phyloP scores from a whole-genome alignment of 2,329 filamentous ascomycete genomes.

The Chaetomium sp. region DNA sequence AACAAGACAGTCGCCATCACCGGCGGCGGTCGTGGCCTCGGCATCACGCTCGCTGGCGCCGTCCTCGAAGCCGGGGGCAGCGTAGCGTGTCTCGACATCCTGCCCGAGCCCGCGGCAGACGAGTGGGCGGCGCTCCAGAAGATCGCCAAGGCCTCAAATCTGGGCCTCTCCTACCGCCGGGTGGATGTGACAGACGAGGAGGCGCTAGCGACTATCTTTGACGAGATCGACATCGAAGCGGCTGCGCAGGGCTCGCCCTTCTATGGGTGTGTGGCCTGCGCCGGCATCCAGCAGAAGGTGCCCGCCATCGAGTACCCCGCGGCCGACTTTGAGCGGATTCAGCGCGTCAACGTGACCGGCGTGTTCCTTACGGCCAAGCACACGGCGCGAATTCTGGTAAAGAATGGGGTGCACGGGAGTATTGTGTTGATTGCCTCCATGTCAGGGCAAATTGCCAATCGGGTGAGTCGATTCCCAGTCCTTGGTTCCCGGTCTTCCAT shows the following conservation, averaged over 20 bases:
- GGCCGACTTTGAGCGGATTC: slow-evolving; percentile 11
- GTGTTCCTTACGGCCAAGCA: slow-evolving; percentile 9
- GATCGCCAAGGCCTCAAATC: not conserved
- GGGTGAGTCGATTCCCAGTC: not conserved
- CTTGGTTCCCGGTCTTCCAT: not conserved
- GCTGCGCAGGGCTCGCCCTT: not conserved
- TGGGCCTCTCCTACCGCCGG: not conserved
- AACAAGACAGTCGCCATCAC: slow-evolving; percentile 9
- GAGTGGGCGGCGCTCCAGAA: slow-evolving; percentile 7
- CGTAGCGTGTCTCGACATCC: slow-evolving; percentile 11
- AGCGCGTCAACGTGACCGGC: slow-evolving; percentile 8
- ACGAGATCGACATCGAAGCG: slow-evolving; percentile 5
- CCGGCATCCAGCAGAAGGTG: slow-evolving; percentile 14
- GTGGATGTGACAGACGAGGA: slow-evolving; percentile 10
- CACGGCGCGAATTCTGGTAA: slow-evolving; percentile 2
- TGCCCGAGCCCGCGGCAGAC: slow-evolving; percentile 2
- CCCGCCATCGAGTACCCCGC: slow-evolving; percentile 2
- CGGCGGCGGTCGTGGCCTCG: not conserved
- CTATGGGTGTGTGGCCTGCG: slow-evolving; percentile 3
- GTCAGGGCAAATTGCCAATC: slow-evolving; percentile 7
- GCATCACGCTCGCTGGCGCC: slow-evolving; percentile 11
- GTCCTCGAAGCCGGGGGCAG: slow-evolving; percentile 7
- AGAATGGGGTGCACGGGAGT: slow-evolving; percentile 3
- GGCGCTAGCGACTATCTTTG: not conserved
- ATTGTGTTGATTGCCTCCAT: slow-evolving; percentile 6